Evolutionary conservation across 345 rosid genomes (phyloP).

Genomic region (Cardamine resedifolia): DNA sequence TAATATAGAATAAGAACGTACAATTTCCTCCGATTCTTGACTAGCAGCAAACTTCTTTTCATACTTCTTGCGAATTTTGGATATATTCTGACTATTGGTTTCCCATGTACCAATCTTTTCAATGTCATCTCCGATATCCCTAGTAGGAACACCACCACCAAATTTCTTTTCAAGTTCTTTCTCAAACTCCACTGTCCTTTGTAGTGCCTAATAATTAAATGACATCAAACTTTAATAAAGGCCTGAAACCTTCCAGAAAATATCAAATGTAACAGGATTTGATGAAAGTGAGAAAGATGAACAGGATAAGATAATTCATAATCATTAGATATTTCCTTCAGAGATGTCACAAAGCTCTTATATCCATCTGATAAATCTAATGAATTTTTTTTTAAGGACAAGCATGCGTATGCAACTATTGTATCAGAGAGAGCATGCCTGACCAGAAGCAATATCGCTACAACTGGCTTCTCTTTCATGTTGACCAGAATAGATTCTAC

Average conservation of each 20-base stretch:
- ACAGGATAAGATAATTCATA: background rate
- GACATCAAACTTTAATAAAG: slow-evolving; percentile 30
- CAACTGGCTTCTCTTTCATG: slow-evolving; percentile 94
- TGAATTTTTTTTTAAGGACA: background rate
- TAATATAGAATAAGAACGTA: slow-evolving; percentile 26
- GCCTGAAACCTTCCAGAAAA: slow-evolving; percentile 23
- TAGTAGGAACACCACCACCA: slow-evolving; percentile 73
- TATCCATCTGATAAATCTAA: slow-evolving; percentile 15
- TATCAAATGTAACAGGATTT: background rate
- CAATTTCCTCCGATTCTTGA: slow-evolving; percentile 62
- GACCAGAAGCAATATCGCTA: slow-evolving; percentile 80
- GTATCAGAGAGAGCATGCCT: slow-evolving; percentile 36
- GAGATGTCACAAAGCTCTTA: background rate
- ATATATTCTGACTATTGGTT: slow-evolving; percentile 60
- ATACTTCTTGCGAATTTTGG: slow-evolving; percentile 91
- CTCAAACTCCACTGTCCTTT: slow-evolving; percentile 95
- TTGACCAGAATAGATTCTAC: slow-evolving; percentile 79
- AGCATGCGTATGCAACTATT: slow-evolving; percentile 18
- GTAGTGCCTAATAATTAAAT: slow-evolving; percentile 64
- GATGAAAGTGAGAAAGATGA: slow-evolving; percentile 1
- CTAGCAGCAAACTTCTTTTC: slow-evolving; percentile 84
- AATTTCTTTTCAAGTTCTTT: slow-evolving; percentile 92
- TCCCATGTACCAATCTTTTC: slow-evolving; percentile 79
- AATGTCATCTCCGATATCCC: slow-evolving; percentile 67
- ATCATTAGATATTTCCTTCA: slow-evolving; percentile 1